These are phyloP conservation scores for Allantophomopsis lycopodina DNA, from an alignment of 2,329 filamentous ascomycete genomes.

Conservation along the genomic window DNA sequence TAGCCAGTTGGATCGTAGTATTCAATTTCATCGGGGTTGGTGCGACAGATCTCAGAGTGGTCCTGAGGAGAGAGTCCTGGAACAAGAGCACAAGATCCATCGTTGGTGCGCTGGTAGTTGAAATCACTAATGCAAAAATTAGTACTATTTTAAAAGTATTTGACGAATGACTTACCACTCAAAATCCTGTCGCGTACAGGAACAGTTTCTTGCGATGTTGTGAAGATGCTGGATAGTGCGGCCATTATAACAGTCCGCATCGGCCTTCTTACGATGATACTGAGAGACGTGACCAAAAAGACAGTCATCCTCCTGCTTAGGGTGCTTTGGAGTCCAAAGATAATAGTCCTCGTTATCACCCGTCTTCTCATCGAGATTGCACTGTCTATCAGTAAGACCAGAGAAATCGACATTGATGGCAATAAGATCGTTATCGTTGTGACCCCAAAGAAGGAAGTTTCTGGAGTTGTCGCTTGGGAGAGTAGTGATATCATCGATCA, in stretches of 20 bases:
- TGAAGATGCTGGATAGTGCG: slow-evolving; percentile 58
- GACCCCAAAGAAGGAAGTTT: slow-evolving; percentile 86
- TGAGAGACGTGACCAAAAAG: slow-evolving; percentile 83
- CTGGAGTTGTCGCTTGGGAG: slow-evolving; percentile 78
- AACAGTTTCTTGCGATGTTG: slow-evolving; percentile 60
- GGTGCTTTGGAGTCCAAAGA: slow-evolving; percentile 79
- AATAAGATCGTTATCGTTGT: slow-evolving; percentile 40
- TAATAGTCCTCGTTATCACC: slow-evolving; percentile 61
- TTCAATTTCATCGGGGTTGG: slow-evolving; percentile 55
- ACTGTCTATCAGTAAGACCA: slow-evolving; percentile 60
- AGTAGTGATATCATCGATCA: slow-evolving; percentile 71
- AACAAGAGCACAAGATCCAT: slow-evolving; percentile 68
- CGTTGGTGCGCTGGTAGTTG: slow-evolving; percentile 73
- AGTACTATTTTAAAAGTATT: slow-evolving; percentile 3
- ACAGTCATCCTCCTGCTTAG: slow-evolving; percentile 63
- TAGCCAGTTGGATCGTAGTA: slow-evolving; percentile 83
- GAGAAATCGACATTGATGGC: slow-evolving; percentile 84
- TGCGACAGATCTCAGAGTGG: slow-evolving; percentile 39
- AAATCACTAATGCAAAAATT: slow-evolving; percentile 51
- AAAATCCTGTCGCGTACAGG: slow-evolving; percentile 73
- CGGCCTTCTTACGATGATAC: slow-evolving; percentile 82
- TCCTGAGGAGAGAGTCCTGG: slow-evolving; percentile 53
- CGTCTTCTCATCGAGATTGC: slow-evolving; percentile 49
- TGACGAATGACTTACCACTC: slow-evolving; percentile 58
- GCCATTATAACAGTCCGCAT: slow-evolving; percentile 70